Conservation (phyloP, 169 alveolate species). For the Cryptosporidium ubiquitum region DNA sequence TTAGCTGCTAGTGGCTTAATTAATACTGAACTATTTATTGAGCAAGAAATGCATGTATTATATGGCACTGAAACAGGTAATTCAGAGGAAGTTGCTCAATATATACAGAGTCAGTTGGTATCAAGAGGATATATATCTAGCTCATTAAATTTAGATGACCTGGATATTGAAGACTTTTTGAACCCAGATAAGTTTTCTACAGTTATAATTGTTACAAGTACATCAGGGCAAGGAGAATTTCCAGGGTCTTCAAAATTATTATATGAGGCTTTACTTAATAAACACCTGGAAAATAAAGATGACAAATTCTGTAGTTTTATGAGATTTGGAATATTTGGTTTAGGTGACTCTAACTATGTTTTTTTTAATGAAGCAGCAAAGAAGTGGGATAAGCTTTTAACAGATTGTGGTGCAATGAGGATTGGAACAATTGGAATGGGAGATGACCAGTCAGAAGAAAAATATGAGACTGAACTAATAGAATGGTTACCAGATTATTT, state of each 20-base stretch:
- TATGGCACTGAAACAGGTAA: slow-evolving; percentile 79
- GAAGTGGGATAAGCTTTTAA: slow-evolving; percentile 75
- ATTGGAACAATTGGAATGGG: slow-evolving; percentile 76
- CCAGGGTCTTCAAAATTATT: slow-evolving; percentile 47
- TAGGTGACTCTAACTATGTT: slow-evolving; percentile 79
- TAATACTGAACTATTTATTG: not conserved
- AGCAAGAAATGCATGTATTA: slow-evolving; percentile 51
- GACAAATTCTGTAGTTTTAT: slow-evolving; percentile 32
- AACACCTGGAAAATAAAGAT: not conserved
- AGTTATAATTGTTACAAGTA: slow-evolving; percentile 46
- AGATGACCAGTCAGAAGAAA: slow-evolving; percentile 78
- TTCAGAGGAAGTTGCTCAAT: slow-evolving; percentile 76
- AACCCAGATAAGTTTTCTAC: slow-evolving; percentile 32
- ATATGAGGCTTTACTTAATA: slow-evolving; percentile 13
- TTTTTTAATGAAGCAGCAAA: slow-evolving; percentile 80
- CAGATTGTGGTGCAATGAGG: slow-evolving; percentile 78
- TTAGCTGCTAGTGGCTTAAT: not conserved
- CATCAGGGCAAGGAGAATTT: slow-evolving; percentile 75
- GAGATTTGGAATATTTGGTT: slow-evolving; percentile 77
- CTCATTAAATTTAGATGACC: slow-evolving; percentile 53
- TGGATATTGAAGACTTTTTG: slow-evolving; percentile 63
- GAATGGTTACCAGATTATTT: slow-evolving; percentile 78
- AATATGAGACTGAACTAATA: slow-evolving; percentile 76
- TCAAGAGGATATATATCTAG: slow-evolving; percentile 54
- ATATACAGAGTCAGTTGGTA: slow-evolving; percentile 45